Base-by-base conservation (phyloP, 2,329 filamentous ascomycete genomes). In the Aplosporella prunicola region DNA sequence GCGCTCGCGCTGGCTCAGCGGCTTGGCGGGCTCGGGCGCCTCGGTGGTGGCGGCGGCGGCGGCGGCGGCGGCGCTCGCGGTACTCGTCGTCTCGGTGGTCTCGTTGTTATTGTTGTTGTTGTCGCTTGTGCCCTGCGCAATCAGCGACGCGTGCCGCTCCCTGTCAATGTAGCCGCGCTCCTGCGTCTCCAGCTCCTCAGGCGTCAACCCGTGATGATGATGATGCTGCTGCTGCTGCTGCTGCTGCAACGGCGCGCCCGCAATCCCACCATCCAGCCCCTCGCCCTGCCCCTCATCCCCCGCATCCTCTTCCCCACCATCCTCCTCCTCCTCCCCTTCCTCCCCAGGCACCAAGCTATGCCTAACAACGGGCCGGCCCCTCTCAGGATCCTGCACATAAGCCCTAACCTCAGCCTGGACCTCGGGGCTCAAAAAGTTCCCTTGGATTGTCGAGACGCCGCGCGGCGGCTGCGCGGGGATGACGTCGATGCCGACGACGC, bases 381-480 rank as follows among this genome's bases (percentile, higher is more conserved):
- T 66, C 32, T 71, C 66, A 1, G 78, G 75, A 43, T 80, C 74
- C 32, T 69, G 62, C 26, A 98, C 74, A 52, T 88, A 91, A 5
- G 76, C 70, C 56, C 81, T 80, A 25, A 94, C 79, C 57, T 89
- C 74, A 15, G 68, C 71, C 57, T 82, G 82, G n/a, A 95, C 79
- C 2, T 64, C 61, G 0, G 76, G 71, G 5, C 79, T 82, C 26
- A 96, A 67, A 47, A 98, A 96, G 57, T 98, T 84, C 32, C 93
- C 91, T 61, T 98, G 91, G 40, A 98, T 87, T 2, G 86, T 86
- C 18, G 84, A 88, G n/a, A 93, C 87, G 15, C 91, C 91, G 51
- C 74, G 78, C 0, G 91, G 91, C 5, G 93, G 89, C 56, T 89
- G 82, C 0, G 87, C 85, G 4, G 91, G 91, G 46, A 98, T 86